phyloP scores from a whole-genome alignment of 768 basidiomycete genomes.

The Tulasnella sp. region DNA sequence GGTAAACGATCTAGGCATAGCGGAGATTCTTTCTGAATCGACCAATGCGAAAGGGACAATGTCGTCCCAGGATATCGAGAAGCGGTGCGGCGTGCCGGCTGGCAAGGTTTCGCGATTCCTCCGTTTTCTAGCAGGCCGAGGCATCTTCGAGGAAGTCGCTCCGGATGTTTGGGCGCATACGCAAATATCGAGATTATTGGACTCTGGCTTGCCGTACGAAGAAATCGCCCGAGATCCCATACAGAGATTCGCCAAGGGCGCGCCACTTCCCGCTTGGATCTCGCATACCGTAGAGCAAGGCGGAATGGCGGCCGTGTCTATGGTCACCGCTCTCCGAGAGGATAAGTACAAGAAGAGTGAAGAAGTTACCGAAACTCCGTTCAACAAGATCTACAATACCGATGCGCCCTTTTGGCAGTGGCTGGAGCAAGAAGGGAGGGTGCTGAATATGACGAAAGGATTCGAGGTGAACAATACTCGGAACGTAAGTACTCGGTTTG shows the following conservation, averaged over 20 bases:
- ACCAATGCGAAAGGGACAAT: too few species aligned
- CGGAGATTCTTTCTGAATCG: too few species aligned
- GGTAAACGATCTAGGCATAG: too few species aligned
- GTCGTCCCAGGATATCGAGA: too few species aligned
- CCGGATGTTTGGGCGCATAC: conserved; percentile 16
- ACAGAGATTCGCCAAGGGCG: neutral
- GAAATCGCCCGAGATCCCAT: neutral
- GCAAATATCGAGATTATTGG: neutral
- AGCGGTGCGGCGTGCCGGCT: too few species aligned
- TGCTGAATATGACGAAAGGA: neutral
- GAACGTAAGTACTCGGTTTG: neutral
- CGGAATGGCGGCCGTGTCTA: neutral
- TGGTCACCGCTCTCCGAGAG: neutral
- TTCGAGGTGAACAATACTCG: neutral
- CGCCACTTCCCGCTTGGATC: neutral
- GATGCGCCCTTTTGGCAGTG: neutral
- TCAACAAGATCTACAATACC: neutral
- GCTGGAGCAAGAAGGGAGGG: neutral
- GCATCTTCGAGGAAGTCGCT: neutral
- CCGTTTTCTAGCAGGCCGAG: neutral
- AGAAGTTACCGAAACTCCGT: neutral
- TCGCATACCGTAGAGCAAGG: neutral
- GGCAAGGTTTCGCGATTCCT: too few species aligned
- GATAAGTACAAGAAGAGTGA: neutral
- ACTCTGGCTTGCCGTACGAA: too few species aligned